Conservation (phyloP, 495 filamentous ascomycete genomes). For the Cetradonia linearis region DNA sequence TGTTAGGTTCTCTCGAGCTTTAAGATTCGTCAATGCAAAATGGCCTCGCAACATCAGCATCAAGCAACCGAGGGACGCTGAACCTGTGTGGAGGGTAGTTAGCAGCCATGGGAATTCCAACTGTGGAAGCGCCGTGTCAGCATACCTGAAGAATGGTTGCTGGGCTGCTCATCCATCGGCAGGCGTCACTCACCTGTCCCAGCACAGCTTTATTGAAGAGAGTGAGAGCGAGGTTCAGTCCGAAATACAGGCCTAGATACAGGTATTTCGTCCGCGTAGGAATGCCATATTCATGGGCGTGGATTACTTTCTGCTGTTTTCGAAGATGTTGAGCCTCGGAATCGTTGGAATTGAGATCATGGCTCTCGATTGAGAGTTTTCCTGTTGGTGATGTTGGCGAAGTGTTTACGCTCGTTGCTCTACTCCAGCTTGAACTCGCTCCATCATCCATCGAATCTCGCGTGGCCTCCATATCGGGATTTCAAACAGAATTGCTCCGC, state of each 20-base stretch:
- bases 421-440: background rate
- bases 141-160: background rate
- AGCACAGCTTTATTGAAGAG: conserved; percentile 48
- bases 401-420: background rate
- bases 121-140: background rate
- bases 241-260: conserved; percentile 41
- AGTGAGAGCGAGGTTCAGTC: conserved; percentile 43
- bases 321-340: conserved; percentile 3
- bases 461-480: background rate
- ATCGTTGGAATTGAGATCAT: background rate
- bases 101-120: conserved; percentile 44
- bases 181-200: conserved; percentile 34
- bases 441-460: background rate
- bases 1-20: conserved; percentile 35
- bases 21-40: conserved; percentile 39
- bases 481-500: background rate
- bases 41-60: conserved; percentile 36
- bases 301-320: background rate
- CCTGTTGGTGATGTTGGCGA: conserved; percentile 3
- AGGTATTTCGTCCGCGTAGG: conserved; percentile 34
- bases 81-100: conserved; percentile 42
- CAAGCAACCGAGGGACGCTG: conserved; percentile 41
- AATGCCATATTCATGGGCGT: conserved; percentile 21
- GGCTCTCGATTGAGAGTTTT: background rate
- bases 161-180: background rate